These are phyloP conservation scores for Nemania sp. DNA, from an alignment of 2,329 filamentous ascomycete species.

Conservation along the genomic window DNA sequence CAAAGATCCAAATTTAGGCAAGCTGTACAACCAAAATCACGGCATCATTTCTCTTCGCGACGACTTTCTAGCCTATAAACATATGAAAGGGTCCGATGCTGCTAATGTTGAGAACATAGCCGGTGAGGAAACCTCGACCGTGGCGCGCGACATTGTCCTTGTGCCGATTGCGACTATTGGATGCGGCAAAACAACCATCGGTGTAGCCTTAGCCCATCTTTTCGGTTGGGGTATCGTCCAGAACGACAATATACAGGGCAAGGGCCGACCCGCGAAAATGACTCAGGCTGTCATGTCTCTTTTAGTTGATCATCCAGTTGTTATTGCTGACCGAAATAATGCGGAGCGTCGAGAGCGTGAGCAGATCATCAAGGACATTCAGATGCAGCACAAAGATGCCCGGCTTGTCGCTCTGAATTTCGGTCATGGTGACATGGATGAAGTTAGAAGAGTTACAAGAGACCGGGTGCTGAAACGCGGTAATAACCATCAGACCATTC, in stretches of 20 bases:
- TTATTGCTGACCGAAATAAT: conserved; percentile 94
- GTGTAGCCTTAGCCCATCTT: conserved; percentile 76
- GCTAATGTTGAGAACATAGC: conserved; percentile 71
- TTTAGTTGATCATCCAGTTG: conserved; percentile 68
- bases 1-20: conserved; percentile 66
- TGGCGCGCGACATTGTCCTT: conserved; percentile 73
- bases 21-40: conserved; percentile 82
- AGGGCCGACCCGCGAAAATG: conserved; percentile 77
- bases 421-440: conserved; percentile 75
- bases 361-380: conserved; percentile 82
- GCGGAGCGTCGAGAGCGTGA: conserved; percentile 84
- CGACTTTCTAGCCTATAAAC: conserved; percentile 81
- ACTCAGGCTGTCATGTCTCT: conserved; percentile 68
- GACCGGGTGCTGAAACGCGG: conserved; percentile 81
- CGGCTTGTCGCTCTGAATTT: conserved; percentile 87
- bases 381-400: conserved; percentile 61
- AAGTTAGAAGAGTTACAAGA: conserved; percentile 74
- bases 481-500: conserved; percentile 97
- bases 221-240: conserved; percentile 94
- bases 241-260: conserved; percentile 91
- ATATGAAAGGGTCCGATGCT: conserved; percentile 85
- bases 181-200: conserved; percentile 95
- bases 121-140: conserved; percentile 53
- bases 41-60: conserved; percentile 91
- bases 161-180: conserved; percentile 91